phyloP scores from a whole-genome alignment of 441 rosid species.

The Populus hybrid region DNA sequence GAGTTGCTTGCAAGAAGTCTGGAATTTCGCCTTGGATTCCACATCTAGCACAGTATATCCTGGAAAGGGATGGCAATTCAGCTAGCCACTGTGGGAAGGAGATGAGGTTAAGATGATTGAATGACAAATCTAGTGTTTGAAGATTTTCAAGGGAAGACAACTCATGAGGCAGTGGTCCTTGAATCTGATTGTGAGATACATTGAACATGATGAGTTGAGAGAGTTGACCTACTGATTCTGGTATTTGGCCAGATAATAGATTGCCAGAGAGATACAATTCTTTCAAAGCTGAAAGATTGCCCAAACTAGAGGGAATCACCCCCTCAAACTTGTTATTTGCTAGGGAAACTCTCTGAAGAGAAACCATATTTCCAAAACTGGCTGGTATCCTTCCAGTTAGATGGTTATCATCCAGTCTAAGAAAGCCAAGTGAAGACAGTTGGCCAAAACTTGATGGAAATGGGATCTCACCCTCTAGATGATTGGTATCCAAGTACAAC shows the following conservation, averaged over 20 bases:
- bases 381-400: constrained; percentile 40
- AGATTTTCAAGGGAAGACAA: constrained; percentile 44
- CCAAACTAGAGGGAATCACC: constrained; percentile 42
- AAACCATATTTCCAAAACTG: constrained; percentile 30
- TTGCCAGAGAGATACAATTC: constrained; percentile 48
- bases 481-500: constrained; percentile 44
- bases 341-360: constrained; percentile 48
- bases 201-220: constrained; percentile 34
- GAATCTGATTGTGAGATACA: constrained; percentile 40
- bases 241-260: constrained; percentile 33
- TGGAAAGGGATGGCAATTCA: constrained; percentile 40
- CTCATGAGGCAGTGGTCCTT: constrained; percentile 40
- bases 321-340: constrained; percentile 49
- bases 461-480: constrained; percentile 39
- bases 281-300: constrained; percentile 37
- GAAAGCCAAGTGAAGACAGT: constrained; percentile 39
- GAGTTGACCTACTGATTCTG: constrained; percentile 35
- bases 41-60: constrained; percentile 39
- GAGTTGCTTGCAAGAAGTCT: constrained; percentile 30
- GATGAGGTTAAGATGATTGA: constrained; percentile 40
- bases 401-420: constrained; percentile 44
- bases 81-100: constrained; percentile 38
- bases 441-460: constrained; percentile 34
- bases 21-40: constrained; percentile 47
- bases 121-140: constrained; percentile 48